These are phyloP conservation scores for Annulohypoxylon nitens DNA, from an alignment of 495 filamentous ascomycete species.

Conservation along the genomic window DNA sequence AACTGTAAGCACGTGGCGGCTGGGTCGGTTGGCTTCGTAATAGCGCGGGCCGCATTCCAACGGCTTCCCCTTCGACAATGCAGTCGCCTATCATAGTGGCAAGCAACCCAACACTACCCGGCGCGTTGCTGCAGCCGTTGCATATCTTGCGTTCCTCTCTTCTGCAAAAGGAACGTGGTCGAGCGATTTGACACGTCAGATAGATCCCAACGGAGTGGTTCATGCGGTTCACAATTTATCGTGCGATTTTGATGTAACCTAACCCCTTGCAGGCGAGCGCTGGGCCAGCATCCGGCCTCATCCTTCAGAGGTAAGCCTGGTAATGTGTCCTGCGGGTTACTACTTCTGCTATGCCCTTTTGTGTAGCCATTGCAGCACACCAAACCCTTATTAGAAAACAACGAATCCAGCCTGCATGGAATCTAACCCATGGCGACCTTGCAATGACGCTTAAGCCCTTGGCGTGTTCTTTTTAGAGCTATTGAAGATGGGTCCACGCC, in stretches of 20 bases:
- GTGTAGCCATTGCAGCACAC: constrained; percentile 29
- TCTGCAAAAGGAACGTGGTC: constrained; percentile 9
- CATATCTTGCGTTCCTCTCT: constrained; percentile 9
- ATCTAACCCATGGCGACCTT: constrained; percentile 17
- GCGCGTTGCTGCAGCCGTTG: constrained; percentile 8
- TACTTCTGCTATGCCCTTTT: constrained; percentile 22
- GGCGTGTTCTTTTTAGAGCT: constrained; percentile 27
- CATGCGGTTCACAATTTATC: constrained; percentile 31
- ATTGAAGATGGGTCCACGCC: not conserved
- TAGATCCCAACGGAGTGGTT: constrained; percentile 39
- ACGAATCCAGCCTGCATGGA: constrained; percentile 10
- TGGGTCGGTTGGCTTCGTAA: constrained; percentile 17
- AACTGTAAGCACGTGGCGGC: constrained; percentile 30
- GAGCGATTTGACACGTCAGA: constrained; percentile 35
- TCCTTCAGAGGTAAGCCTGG: constrained; percentile 25
- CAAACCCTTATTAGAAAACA: constrained; percentile 16
- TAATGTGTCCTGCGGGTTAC: constrained; percentile 21
- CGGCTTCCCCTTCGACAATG: not conserved
- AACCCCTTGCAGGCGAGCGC: constrained; percentile 32
- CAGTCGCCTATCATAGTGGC: constrained; percentile 18
- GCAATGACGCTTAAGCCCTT: constrained; percentile 12
- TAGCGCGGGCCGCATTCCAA: constrained; percentile 1
- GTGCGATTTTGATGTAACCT: constrained; percentile 37
- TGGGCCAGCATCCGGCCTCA: constrained; percentile 23
- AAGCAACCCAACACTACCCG: constrained; percentile 14